Base-by-base conservation (phyloP, 495 filamentous ascomycete genomes). In the Lophiostoma macrostomum region DNA sequence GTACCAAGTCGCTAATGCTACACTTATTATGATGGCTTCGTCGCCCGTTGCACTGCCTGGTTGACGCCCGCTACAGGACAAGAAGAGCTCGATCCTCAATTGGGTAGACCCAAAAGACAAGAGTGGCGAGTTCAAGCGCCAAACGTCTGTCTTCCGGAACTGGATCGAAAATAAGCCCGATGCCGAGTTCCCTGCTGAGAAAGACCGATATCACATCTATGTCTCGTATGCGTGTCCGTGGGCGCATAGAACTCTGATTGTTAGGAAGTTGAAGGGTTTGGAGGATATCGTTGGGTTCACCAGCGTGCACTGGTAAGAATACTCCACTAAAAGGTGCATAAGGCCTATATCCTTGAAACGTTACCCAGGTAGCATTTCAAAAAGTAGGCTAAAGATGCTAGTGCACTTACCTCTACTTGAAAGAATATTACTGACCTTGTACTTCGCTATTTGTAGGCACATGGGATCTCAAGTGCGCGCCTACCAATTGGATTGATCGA, bases 101-200 rank as follows among this genome's bases (percentile, higher is more conserved):
- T 96, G 89, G 89, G 90, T 90, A 14, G 72, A 77, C 19, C 83
- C 82, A 29, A 72, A 73, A 49, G 85, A 90, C 70, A 84, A 80
- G 55, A 77, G 81, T 1, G 91, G 91, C 71, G 90, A 95, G 70
- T 96, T 94, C 82, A 94, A 93, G 72, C 84, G 66, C 53, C 72
- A 75, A 51, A 53, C 62, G 1, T 71, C 71, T 24, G 60, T 65
- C 28, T 77, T 77, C 52, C 65, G 70, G 28, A 69, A 67, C 56
- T 74, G 60, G 5, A 66, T 74, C 37, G 73, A 71, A 12, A 73
- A 72, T 37, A 68, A 85, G 50, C 65, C 80, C 5, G 80, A 75
- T 7, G 79, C 83, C 4, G 67, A 83, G 47, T 86, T 84, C 53
- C 83, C 83, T 10, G 75, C 83, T 0, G 83, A 86, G 67, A 83